Percentiles rank a stretch among this genome's conserved stretches.
phyloP scores from a whole-genome alignment of 345 rosid genomes.

The Eucalyptus cladocalyx region DNA sequence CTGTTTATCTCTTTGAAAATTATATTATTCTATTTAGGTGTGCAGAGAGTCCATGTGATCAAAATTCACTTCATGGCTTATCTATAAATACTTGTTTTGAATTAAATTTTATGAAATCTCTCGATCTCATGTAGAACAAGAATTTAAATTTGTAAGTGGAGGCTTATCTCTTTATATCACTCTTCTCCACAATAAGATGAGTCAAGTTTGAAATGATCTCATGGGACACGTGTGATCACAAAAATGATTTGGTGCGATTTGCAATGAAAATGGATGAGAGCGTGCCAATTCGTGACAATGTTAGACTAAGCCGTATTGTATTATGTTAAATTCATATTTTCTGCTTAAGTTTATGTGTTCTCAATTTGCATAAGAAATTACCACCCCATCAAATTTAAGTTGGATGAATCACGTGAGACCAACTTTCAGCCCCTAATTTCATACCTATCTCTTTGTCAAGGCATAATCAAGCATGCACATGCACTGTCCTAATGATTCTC shows the following conservation, averaged over 20 bases:
- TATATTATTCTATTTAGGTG: not conserved
- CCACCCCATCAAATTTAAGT: not conserved
- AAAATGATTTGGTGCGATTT: not conserved
- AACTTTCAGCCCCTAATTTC: not conserved
- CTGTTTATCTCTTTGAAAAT: not conserved
- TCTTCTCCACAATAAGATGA: not conserved
- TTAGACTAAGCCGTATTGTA: not conserved
- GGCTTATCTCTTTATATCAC: not conserved
- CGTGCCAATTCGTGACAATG: fast-evolving
- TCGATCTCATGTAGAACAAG: not conserved
- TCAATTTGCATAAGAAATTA: not conserved
- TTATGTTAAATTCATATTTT: not conserved
- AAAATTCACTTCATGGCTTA: not conserved
- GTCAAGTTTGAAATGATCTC: not conserved
- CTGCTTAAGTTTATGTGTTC: not conserved
- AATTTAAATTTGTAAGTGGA: not conserved
- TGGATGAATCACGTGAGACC: not conserved
- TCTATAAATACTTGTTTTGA: not conserved
- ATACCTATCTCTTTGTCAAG: not conserved
- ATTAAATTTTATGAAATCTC: not conserved
- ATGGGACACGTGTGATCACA: fast-evolving
- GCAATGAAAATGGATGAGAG: not conserved
- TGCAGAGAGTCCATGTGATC: not conserved
- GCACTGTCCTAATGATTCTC: not conserved
- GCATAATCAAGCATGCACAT: not conserved